Evolutionary conservation across 768 basidiomycete genomes (phyloP), one percentile per base, ranked within the genome.

Genomic region (Trichaptum fuscoviolaceum): DNA sequence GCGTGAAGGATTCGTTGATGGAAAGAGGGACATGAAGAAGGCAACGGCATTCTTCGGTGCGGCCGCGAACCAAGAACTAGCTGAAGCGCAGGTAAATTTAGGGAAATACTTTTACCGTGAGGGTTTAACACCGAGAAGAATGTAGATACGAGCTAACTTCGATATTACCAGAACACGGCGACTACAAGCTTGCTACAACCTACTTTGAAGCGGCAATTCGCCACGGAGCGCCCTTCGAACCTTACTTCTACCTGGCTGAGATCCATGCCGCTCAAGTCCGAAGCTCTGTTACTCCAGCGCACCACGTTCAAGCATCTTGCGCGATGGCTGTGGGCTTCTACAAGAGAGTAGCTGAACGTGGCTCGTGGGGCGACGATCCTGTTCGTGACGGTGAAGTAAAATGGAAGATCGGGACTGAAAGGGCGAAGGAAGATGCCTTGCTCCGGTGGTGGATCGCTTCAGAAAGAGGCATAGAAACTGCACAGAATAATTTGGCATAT

Each of bases 381-480:
- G 73, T 97, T 27, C 82, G 85, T 36, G 93, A 96, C 57, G 96
- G 94, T 5, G 91, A 94, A 70, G 78, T 80, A 64, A 82, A 83
- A 6, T 95, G 93, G 93, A 81, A 82, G 74, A 83, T 87, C 35
- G 86, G 84, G 12, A 85, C 85, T 1, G 87, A 90, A 57, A 80
- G 86, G 58, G 92, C 91, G 35, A 88, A 87, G 72, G 89, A 94
- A 69, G 83, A 85, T 64, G 96, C 96, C 1, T 87, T 99, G 78
- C 78, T 99, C 35, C 89, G 91, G 62, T 99, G 97, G 94, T 93
- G 90, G 91, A 85, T 97, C 63, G 93, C 95, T 35, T 94, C 93
- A 9, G 97, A 99, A 79, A 79, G 92, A 67, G 97, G 97, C 0
- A 90, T 85, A 27, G 97, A 99, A 77, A 83, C 89, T 27, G 96